A percentile compares a stretch with the other conserved stretches of the same genome.
phyloP scores from a whole-genome alignment of 495 filamentous ascomycete species.

The Darksidea phi region DNA sequence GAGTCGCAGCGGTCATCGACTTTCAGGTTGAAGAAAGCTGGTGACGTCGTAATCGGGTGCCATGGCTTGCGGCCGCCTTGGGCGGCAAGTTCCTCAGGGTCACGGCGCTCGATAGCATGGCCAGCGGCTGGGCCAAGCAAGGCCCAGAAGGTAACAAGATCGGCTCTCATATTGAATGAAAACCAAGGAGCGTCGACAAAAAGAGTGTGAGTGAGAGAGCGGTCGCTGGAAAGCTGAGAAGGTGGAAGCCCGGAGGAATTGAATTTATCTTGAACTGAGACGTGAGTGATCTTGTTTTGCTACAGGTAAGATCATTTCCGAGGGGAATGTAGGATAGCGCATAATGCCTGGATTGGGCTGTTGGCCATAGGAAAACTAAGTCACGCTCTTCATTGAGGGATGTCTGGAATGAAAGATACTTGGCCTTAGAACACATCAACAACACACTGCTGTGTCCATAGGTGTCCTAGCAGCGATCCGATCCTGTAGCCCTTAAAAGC shows the following conservation, averaged over 20 bases:
- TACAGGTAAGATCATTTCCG: background rate
- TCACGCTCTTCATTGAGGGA: background rate
- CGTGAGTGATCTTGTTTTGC: background rate
- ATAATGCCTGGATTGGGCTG: background rate
- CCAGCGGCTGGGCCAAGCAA: background rate
- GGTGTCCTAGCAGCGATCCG: too few species aligned
- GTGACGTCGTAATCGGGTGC: too few species aligned
- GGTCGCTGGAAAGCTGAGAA: background rate
- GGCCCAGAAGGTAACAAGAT: background rate
- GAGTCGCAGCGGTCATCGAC: too few species aligned
- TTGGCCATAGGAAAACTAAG: background rate
- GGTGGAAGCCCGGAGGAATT: background rate
- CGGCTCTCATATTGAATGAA: background rate
- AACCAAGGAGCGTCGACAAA: too few species aligned
- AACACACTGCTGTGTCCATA: too few species aligned
- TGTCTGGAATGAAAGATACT: background rate
- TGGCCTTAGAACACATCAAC: too few species aligned
- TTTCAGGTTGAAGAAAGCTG: too few species aligned
- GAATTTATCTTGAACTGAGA: slow-evolving; percentile 1
- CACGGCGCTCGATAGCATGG: background rate
- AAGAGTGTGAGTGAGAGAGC: too few species aligned
- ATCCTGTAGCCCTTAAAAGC: too few species aligned
- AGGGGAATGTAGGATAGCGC: background rate
- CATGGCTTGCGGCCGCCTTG: too few species aligned
- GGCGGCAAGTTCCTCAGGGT: too few species aligned